Conservation (phyloP, 768 basidiomycete genomes). For the Cyclocybe cylindracea region DNA sequence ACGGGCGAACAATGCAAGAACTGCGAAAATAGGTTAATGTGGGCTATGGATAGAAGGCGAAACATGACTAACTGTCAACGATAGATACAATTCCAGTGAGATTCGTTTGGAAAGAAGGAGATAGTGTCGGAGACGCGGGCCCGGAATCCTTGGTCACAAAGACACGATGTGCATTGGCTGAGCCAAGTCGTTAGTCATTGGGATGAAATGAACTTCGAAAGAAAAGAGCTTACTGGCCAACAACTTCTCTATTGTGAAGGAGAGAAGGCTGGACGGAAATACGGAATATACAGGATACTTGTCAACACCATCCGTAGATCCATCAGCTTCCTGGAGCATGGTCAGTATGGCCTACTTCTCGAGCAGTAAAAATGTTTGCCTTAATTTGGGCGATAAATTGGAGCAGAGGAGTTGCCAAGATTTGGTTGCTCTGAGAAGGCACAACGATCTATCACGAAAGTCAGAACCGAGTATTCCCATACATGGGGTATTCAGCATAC, state of each 20-base stretch:
- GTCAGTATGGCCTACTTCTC: neutral
- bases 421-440: conserved; percentile 78
- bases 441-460: conserved; percentile 59
- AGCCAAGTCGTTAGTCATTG: conserved; percentile 4
- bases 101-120: conserved; percentile 43
- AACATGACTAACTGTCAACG: conserved; percentile 66
- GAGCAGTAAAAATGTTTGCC: conserved; percentile 33
- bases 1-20: conserved; percentile 78
- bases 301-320: conserved; percentile 78
- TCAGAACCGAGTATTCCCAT: neutral
- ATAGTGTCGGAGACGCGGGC: conserved; percentile 49
- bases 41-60: neutral
- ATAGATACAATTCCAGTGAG: conserved; percentile 80
- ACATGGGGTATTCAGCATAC: conserved; percentile 30
- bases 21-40: conserved; percentile 32
- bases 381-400: conserved; percentile 76
- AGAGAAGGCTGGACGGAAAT: conserved; percentile 58
- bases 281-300: conserved; percentile 88
- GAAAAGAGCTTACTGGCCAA: conserved; percentile 67
- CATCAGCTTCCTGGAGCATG: conserved; percentile 57
- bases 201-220: neutral
- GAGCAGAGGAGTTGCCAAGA: conserved; percentile 65
- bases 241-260: conserved; percentile 77
- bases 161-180: conserved; percentile 78
- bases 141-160: conserved; percentile 72